phyloP scores from a whole-genome alignment of 805 yeast genomes.

The Maudiozyma serrabonitensis region DNA sequence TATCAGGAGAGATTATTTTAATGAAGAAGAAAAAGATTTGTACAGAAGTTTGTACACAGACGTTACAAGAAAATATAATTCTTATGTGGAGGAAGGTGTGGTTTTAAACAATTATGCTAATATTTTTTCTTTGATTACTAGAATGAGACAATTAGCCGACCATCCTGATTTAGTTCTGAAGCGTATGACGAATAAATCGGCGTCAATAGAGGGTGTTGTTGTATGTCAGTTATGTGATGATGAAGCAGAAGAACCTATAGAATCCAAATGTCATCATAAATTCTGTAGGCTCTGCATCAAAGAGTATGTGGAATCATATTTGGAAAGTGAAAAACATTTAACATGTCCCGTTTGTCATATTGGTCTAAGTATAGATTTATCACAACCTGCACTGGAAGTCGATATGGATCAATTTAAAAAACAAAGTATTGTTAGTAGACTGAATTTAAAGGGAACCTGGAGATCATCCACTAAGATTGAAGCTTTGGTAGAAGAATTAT shows the following conservation, averaged over 20 bases:
- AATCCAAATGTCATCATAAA: slow-evolving; percentile 85
- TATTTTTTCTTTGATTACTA: slow-evolving; percentile 86
- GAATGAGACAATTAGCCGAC: slow-evolving; percentile 97
- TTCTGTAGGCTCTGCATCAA: slow-evolving; percentile 88
- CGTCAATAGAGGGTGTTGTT: slow-evolving; percentile 36
- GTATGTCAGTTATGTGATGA: slow-evolving; percentile 94
- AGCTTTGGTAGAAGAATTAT: slow-evolving; percentile 88
- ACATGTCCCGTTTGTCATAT: slow-evolving; percentile 97
- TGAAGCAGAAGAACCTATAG: slow-evolving; percentile 96
- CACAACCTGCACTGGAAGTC: slow-evolving; percentile 75
- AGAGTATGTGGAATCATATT: slow-evolving; percentile 77
- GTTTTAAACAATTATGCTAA: slow-evolving; percentile 95
- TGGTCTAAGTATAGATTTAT: slow-evolving; percentile 79
- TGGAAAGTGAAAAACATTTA: slow-evolving; percentile 43
- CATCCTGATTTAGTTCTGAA: slow-evolving; percentile 93
- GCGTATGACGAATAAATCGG: slow-evolving; percentile 38
- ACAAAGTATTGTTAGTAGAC: slow-evolving; percentile 71
- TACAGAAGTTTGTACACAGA: slow-evolving; percentile 83
- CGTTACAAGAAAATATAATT: slow-evolving; percentile 77
- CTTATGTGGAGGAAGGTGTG: slow-evolving; percentile 92
- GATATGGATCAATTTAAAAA: slow-evolving; percentile 42
- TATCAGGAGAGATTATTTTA: slow-evolving; percentile 76
- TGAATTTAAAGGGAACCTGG: slow-evolving; percentile 85
- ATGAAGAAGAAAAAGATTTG: slow-evolving; percentile 89
- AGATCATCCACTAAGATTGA: slow-evolving; percentile 92